Percentiles rank a stretch among this genome's conserved stretches.
Conservation (phyloP, 148 eudicot genomes). For the Pouteria glomerata region DNA sequence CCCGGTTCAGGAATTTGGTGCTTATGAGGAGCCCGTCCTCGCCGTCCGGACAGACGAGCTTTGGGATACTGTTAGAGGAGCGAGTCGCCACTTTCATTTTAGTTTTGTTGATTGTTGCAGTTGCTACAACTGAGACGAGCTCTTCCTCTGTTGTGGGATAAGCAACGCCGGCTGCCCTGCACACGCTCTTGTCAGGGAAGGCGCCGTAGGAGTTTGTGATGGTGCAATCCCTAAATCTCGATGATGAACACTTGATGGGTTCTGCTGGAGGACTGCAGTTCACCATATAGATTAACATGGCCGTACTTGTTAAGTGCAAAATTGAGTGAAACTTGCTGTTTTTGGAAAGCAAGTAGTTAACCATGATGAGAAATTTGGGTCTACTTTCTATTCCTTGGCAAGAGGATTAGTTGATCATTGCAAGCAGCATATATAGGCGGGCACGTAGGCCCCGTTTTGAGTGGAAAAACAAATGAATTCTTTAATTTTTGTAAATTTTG, state of each 20-base stretch:
- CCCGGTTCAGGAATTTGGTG: conserved; percentile 44
- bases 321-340: background rate
- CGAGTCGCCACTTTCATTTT: conserved; percentile 65
- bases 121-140: conserved; percentile 40
- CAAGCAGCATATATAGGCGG: background rate
- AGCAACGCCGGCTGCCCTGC: conserved; percentile 41
- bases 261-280: conserved; percentile 48
- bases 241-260: conserved; percentile 46
- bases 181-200: conserved; percentile 55
- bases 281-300: conserved; percentile 3
- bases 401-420: background rate
- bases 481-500: too few species aligned
- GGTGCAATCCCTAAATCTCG: conserved; percentile 31
- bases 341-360: background rate
- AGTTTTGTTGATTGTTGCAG: conserved; percentile 26
- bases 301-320: background rate
- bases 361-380: background rate
- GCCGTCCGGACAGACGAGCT: conserved; percentile 58
- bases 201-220: conserved; percentile 63
- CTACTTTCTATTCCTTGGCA: background rate
- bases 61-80: conserved; percentile 57
- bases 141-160: conserved; percentile 58
- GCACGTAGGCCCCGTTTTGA: too few species aligned
- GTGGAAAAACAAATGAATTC: too few species aligned
- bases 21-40: conserved; percentile 60